Evolutionary conservation across 495 filamentous ascomycete species (phyloP).

Genomic region (Lasiosphaeriaceae sp.): DNA sequence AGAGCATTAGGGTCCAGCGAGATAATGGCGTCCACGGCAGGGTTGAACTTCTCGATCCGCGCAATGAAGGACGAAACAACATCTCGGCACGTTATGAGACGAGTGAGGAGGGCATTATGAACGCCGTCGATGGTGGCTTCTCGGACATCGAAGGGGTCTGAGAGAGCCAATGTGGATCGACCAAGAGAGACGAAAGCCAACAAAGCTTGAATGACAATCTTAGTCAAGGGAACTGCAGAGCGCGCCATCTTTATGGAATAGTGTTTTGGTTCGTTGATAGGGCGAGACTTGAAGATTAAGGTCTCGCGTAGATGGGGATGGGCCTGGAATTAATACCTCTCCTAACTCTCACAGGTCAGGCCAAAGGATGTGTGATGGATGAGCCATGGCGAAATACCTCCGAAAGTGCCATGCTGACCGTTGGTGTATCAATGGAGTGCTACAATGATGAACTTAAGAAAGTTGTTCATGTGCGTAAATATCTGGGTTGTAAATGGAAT

Average conservation of each 20-base stretch:
- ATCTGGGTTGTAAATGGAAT: too few relatives aligned
- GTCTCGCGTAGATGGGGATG: too few relatives aligned
- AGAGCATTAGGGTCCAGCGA: slow-evolving; percentile 50
- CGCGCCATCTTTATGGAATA: background rate
- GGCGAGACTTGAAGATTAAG: background rate
- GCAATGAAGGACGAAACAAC: slow-evolving; percentile 53
- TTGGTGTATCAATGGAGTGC: too few relatives aligned
- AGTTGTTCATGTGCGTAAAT: too few relatives aligned
- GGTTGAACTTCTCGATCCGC: slow-evolving; percentile 54
- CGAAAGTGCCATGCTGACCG: too few relatives aligned
- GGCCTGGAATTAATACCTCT: too few relatives aligned
- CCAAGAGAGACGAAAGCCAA: background rate
- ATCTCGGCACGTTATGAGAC: slow-evolving; percentile 45
- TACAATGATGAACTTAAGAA: too few relatives aligned
- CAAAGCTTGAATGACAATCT: background rate
- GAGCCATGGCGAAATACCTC: too few relatives aligned
- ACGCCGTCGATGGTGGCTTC: slow-evolving; percentile 54
- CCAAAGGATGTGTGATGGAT: too few relatives aligned
- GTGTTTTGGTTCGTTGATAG: background rate
- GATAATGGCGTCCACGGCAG: slow-evolving; percentile 54
- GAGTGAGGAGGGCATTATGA: slow-evolving; percentile 48
- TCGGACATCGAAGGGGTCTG: slow-evolving; percentile 40
- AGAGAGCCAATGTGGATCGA: background rate
- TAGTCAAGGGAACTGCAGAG: background rate
- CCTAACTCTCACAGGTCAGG: too few relatives aligned